phyloP scores from a whole-genome alignment of 1,284 basidiomycete species.

The Singerocomus inundabilis region DNA sequence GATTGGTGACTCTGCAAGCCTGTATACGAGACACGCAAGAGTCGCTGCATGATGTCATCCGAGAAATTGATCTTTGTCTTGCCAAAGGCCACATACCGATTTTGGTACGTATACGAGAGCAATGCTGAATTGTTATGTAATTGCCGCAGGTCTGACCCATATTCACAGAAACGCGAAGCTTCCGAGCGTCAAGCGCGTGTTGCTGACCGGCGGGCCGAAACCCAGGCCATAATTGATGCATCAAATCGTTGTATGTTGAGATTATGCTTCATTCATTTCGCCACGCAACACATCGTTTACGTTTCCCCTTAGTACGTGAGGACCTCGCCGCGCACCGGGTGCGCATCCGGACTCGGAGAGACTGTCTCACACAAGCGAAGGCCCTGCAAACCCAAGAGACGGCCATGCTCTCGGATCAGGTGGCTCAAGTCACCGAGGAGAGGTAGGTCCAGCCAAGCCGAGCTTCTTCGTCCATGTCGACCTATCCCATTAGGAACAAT shows the following conservation, averaged over 20 bases:
- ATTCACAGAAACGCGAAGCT: constrained; percentile 56
- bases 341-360: constrained; percentile 47
- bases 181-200: constrained; percentile 58
- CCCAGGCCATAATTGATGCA: constrained; percentile 39
- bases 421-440: constrained; percentile 28
- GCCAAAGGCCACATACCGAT: constrained; percentile 41
- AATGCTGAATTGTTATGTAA: constrained; percentile 23
- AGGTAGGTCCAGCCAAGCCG: constrained; percentile 17
- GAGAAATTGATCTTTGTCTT: constrained; percentile 53
- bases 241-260: constrained; percentile 47
- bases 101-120: constrained; percentile 39
- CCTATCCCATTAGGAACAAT: constrained; percentile 39
- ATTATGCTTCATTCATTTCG: constrained; percentile 17
- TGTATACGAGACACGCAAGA: constrained; percentile 65
- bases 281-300: constrained; percentile 12
- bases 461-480: constrained; percentile 10
- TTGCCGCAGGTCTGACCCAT: constrained; percentile 20
- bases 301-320: constrained; percentile 39
- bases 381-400: constrained; percentile 42
- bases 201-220: constrained; percentile 44
- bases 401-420: constrained; percentile 34
- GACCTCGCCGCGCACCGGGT: constrained; percentile 41
- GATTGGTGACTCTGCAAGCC: constrained; percentile 69
- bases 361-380: constrained; percentile 46
- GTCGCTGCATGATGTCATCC: constrained; percentile 54